Conservation (phyloP, 305 asterid genomes). For the Fraxinus platypoda region DNA sequence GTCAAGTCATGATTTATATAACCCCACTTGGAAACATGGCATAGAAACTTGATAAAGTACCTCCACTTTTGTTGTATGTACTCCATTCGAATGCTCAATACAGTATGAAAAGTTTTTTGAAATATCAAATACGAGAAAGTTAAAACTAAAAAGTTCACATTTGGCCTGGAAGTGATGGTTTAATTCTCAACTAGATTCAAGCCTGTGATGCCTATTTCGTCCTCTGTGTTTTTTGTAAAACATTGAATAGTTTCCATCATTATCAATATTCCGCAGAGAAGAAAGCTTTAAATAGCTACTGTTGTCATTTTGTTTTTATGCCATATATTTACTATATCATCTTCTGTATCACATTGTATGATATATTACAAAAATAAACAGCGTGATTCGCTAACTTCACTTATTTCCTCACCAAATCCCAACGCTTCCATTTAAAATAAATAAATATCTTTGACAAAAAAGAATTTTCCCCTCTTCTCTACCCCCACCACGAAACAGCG, state of each 20-base stretch:
- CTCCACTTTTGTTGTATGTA: background rate
- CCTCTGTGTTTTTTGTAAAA: background rate
- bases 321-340: background rate
- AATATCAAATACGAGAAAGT: background rate
- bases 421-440: background rate
- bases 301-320: background rate
- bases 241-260: background rate
- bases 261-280: constrained; percentile 6
- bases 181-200: background rate
- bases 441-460: background rate
- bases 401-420: background rate
- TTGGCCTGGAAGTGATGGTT: background rate
- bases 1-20: background rate
- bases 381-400: background rate
- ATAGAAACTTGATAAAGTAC: background rate
- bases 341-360: background rate
- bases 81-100: background rate
- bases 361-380: background rate
- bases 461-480: background rate
- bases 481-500: constrained; percentile 10
- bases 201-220: background rate
- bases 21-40: constrained; percentile 1
- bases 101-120: background rate
- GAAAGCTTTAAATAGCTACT: background rate
- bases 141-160: background rate